Base-by-base conservation (phyloP, 345 rosid genomes). In the Luvunga scandens region DNA sequence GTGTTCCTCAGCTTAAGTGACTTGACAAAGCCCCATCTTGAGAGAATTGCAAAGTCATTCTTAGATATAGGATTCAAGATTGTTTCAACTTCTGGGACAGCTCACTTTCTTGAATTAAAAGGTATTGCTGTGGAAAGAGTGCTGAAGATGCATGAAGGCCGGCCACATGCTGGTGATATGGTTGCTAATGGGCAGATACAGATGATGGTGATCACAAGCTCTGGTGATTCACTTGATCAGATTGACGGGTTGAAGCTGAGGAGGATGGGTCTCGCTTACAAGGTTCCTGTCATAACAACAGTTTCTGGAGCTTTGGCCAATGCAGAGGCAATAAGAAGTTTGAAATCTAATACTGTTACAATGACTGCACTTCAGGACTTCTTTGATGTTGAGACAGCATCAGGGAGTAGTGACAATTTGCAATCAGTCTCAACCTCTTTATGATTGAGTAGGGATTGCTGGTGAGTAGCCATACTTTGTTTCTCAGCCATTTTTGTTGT, bases 141-240 rank as follows among this genome's bases (percentile, higher is more conserved):
- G 80, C 85, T 96, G 83, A 96, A 96, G 88, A 62, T 96, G 92
- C 98, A 96, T 7, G 97, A 94, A 82, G 99, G 98, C 48, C 82
- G 97, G 45, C 99, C 98, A 56, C 93, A 96, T 86, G 97, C 97
- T 64, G 99, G 95, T 71, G 99, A 96, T 84, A 89, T 92, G 97
- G 85, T 96, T 72, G 93, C 98, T 36, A 96, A 93, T 62, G 98
- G 98, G 61, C 92, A 91, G 63, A 89, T 96, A 78, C 97, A 96
- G 76, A 78, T 96, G 89, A 90, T 94, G 97, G 90, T 92, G 77
- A 93, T 94, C 80, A 94, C 98, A 0, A 94, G 98, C 82, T 94
- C 99, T 1, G 94, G 93, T 2, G 98, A 94, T 83, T 69, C 90
- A 31, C 86, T 86, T 74, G 99, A 96, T 85, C 97, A 90, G 86